Conservation (phyloP, 2,329 filamentous ascomycete species). For the Daldinia eschscholtzii region DNA sequence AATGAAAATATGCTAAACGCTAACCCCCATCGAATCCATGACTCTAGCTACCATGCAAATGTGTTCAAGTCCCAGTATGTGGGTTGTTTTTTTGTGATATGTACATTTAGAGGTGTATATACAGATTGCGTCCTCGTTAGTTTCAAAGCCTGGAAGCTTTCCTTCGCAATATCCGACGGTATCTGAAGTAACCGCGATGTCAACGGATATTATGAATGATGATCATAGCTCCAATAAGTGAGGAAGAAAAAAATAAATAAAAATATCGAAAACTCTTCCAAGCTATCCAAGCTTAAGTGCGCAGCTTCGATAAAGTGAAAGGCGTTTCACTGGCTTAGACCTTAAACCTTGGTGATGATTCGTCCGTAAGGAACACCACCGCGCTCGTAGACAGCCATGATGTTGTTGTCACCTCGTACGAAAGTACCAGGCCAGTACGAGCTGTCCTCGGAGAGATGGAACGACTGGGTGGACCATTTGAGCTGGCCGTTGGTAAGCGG, state of each 20-base stretch:
- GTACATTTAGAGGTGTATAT: slow-evolving; percentile 2
- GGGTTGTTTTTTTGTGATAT: neutral
- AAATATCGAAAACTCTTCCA: too few relatives aligned
- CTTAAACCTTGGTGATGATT: slow-evolving; percentile 27
- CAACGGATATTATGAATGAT: slow-evolving; percentile 29
- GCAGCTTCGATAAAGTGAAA: neutral
- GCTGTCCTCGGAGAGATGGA: slow-evolving; percentile 27
- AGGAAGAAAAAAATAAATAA: too few relatives aligned
- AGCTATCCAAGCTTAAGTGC: too few relatives aligned
- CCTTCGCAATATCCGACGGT: slow-evolving; percentile 2
- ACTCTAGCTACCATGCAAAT: neutral
- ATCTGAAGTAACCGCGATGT: slow-evolving; percentile 1
- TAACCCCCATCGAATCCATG: neutral
- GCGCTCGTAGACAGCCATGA: slow-evolving; percentile 40
- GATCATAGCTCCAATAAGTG: slow-evolving; percentile 9
- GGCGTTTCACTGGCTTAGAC: slow-evolving; percentile 3
- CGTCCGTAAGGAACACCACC: slow-evolving; percentile 29
- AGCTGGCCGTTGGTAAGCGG: slow-evolving; percentile 36
- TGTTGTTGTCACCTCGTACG: slow-evolving; percentile 18
- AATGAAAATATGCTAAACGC: neutral
- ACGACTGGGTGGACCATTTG: slow-evolving; percentile 36
- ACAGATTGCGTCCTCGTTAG: slow-evolving; percentile 1
- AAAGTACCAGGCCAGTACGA: slow-evolving; percentile 40
- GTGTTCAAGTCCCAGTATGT: neutral
- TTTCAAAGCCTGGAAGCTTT: slow-evolving; percentile 1